Percentiles rank a stretch among this genome's conserved stretches.
These are phyloP conservation scores for Trichoderma polysporum DNA, from an alignment of 2,329 filamentous ascomycete species.

Conservation along the genomic window DNA sequence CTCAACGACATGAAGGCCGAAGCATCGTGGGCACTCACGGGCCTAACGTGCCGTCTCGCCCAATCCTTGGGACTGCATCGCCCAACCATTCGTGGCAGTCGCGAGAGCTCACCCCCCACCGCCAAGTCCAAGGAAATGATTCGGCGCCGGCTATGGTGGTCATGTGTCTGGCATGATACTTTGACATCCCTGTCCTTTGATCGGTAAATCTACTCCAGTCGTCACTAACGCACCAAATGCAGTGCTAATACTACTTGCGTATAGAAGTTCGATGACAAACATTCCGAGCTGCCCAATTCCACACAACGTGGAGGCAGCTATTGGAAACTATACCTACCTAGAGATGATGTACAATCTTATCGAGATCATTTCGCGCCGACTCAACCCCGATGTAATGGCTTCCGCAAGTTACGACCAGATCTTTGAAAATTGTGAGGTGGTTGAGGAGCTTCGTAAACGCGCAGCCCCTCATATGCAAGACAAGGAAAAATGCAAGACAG, in stretches of 20 bases:
- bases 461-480: conserved; percentile 54
- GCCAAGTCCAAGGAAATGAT: conserved; percentile 54
- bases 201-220: conserved; percentile 43
- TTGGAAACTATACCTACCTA: conserved; percentile 56
- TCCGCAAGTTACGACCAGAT: conserved; percentile 55
- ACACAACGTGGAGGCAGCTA: conserved; percentile 40
- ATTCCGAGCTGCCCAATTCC: conserved; percentile 57
- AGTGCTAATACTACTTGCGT: background rate
- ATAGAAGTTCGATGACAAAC: conserved; percentile 61
- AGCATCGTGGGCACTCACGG: conserved; percentile 64
- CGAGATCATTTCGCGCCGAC: conserved; percentile 56
- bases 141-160: conserved; percentile 61
- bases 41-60: conserved; percentile 63
- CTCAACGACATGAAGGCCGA: conserved; percentile 70
- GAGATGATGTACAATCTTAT: conserved; percentile 66
- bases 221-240: background rate
- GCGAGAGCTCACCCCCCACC: conserved; percentile 45
- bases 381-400: conserved; percentile 55
- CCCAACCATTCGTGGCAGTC: conserved; percentile 44
- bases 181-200: conserved; percentile 66
- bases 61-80: conserved; percentile 64
- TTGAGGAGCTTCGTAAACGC: conserved; percentile 51
- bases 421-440: conserved; percentile 55
- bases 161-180: conserved; percentile 66
- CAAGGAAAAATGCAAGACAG: conserved; percentile 64